A percentile compares a stretch with the other conserved stretches of the same genome.
phyloP scores from a whole-genome alignment of 208 protist species.

The Leishmania martiniquensis region DNA sequence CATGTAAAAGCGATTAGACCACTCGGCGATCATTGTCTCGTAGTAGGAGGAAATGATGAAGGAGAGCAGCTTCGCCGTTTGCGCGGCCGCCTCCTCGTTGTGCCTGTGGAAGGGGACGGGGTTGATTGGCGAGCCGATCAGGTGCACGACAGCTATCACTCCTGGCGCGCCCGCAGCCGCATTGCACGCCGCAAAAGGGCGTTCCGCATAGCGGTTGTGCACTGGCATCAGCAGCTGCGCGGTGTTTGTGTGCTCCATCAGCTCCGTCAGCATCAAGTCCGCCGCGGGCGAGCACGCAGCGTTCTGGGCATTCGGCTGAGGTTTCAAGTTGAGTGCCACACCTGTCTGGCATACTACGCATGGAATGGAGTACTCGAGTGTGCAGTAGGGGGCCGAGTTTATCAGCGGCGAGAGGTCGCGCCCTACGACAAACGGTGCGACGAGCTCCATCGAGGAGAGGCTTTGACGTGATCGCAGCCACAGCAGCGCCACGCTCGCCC shows the following conservation, averaged over 20 bases:
- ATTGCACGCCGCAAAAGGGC: slow-evolving; percentile 9
- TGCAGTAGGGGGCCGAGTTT: slow-evolving; percentile 78
- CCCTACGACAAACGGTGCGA: slow-evolving; percentile 89
- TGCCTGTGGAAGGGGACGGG: slow-evolving; percentile 79
- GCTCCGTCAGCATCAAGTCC: slow-evolving; percentile 61
- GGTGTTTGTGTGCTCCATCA: slow-evolving; percentile 72
- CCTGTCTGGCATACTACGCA: slow-evolving; percentile 75
- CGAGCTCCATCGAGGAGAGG: slow-evolving; percentile 73
- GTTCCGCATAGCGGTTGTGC: slow-evolving; percentile 57
- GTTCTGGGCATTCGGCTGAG: slow-evolving; percentile 20
- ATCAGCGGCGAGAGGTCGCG: slow-evolving; percentile 62
- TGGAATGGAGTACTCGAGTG: slow-evolving; percentile 71
- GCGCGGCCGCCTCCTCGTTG: slow-evolving; percentile 80
- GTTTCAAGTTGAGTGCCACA: slow-evolving; percentile 82
- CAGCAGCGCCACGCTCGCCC: slow-evolving; percentile 72
- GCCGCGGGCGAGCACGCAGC: background rate
- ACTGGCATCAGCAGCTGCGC: slow-evolving; percentile 86
- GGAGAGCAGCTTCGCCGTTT: slow-evolving; percentile 75
- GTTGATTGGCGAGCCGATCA: slow-evolving; percentile 76
- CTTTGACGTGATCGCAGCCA: slow-evolving; percentile 76
- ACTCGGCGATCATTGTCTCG: slow-evolving; percentile 84
- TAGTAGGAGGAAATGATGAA: slow-evolving; percentile 82
- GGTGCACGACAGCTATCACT: slow-evolving; percentile 75
- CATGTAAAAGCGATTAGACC: slow-evolving; percentile 88
- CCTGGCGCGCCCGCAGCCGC: background rate